Evolutionary conservation across 805 yeast genomes (phyloP), one percentile per base, ranked within the genome.

Genomic region (Candida hungchunana): DNA sequence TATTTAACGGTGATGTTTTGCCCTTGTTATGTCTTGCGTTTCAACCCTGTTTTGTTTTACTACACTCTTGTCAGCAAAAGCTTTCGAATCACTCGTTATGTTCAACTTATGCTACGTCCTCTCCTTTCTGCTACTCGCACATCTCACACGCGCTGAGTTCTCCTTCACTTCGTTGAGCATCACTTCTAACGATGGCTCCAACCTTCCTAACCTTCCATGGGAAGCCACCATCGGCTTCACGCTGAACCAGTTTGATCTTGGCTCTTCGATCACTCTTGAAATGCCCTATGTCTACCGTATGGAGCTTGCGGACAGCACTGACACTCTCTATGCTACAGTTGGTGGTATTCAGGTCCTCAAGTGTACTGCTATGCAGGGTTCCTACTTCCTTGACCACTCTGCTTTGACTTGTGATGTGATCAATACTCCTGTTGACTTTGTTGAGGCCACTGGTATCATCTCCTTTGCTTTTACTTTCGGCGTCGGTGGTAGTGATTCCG

Each of bases 301-400:
- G 21, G 56, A 59, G 31, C 61, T 64, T 32, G 46, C 48, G 15
- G 55, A 48, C 13, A 16, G 26, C 14, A 44, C 39, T 28, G 40
- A 37, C 11, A 18, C 40, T 8, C 45, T 47, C 14, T 38, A 48
- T 13, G 46, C 38, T 14, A 51, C 53, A n/a, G 21, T 40, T 6
- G 61, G 48, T 39, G 62, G 58, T 12, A 46, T 49, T 5, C 36
- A 42, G 7, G 51, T 58, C 5, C 50, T 62, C 30, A 32, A 45
- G 11, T 65, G 70, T 48, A 45, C 51, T 18, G 57, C 55, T 19
- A 34, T 47, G 4, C 64, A 62, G 31, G 68, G 67, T 29, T 55
- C 68, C 11, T 56, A 59, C 34, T 32, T 48, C 20, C 41, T 48
- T 25, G 51, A 51, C 7, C 41, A 50, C 17, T 56, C 69, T 2